A percentile compares a stretch with the other conserved stretches of the same genome.
Conservation (phyloP, 129 eudicot species). For the Gnaphalium uliginosum region DNA sequence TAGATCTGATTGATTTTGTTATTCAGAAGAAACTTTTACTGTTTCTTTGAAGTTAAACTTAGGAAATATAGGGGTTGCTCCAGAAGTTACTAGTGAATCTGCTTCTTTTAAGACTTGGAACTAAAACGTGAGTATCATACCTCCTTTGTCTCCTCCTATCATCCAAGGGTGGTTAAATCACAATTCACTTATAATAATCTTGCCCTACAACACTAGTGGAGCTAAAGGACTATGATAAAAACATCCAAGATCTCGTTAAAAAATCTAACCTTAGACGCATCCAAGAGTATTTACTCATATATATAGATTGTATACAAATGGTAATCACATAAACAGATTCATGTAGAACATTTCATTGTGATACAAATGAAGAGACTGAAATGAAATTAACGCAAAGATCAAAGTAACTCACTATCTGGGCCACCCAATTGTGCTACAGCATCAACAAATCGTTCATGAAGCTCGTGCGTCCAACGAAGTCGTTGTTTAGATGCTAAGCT, state of each 20-base stretch:
- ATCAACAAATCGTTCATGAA: constrained; percentile 89
- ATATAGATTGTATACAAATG: not conserved
- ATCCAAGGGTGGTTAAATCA: not conserved
- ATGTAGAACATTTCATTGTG: not conserved
- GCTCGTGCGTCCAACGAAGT: constrained; percentile 89
- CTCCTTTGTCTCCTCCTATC: no score
- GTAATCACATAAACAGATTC: not conserved
- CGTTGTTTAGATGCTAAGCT: constrained; percentile 76
- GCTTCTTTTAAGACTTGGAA: no score
- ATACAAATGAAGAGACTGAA: no score
- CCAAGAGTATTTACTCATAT: no score
- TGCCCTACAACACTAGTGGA: not conserved
- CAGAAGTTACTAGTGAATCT: no score
- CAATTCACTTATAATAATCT: not conserved
- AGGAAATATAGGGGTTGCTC: no score
- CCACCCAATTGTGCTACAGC: constrained; percentile 93
- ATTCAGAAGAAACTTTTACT: no score
- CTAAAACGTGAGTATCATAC: no score
- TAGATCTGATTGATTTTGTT: no score
- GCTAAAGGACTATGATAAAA: not conserved
- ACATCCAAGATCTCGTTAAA: not conserved
- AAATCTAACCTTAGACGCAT: not conserved
- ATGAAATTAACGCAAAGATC: not conserved
- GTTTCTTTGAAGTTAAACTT: no score
- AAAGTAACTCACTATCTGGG: constrained; percentile 71